phyloP scores from a whole-genome alignment of 768 basidiomycete species.

The Pleurotus tuber-regium region DNA sequence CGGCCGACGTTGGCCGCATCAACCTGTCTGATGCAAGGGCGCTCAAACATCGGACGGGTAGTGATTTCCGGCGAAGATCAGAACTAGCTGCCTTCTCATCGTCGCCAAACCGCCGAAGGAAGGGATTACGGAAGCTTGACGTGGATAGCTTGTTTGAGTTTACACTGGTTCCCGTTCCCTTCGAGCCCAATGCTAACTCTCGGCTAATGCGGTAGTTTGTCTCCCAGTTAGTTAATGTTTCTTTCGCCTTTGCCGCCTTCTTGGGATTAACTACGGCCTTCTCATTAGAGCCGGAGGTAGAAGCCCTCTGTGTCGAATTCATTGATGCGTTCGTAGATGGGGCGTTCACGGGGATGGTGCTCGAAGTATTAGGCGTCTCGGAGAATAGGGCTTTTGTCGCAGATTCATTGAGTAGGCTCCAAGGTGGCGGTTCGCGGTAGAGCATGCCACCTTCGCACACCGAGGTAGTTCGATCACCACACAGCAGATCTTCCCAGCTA shows the following conservation, averaged over 20 bases:
- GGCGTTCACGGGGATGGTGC: too few species aligned
- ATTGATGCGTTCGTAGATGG: background rate
- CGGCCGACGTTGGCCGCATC: too few species aligned
- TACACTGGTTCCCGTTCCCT: background rate
- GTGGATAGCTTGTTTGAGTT: background rate
- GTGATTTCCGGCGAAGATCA: background rate
- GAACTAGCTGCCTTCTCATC: background rate
- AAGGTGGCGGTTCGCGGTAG: slow-evolving; percentile 36
- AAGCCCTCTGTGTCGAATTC: background rate
- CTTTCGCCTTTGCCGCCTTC: slow-evolving; percentile 12
- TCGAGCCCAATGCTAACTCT: background rate
- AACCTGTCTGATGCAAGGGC: background rate
- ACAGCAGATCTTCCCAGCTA: too few species aligned
- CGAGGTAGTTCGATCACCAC: too few species aligned
- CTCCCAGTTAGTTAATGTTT: slow-evolving; percentile 3
- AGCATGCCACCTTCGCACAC: too few species aligned
- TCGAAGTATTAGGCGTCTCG: background rate
- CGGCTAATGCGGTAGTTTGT: background rate
- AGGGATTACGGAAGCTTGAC: background rate
- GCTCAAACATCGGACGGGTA: background rate
- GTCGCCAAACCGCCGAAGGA: background rate
- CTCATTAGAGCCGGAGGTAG: background rate
- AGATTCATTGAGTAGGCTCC: slow-evolving; percentile 24
- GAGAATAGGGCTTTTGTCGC: background rate
- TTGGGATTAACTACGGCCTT: slow-evolving; percentile 11